A percentile compares a stretch with the other conserved stretches of the same genome.
Conservation (phyloP, 2,329 filamentous ascomycete species). For the Clarireedia paspali region DNA sequence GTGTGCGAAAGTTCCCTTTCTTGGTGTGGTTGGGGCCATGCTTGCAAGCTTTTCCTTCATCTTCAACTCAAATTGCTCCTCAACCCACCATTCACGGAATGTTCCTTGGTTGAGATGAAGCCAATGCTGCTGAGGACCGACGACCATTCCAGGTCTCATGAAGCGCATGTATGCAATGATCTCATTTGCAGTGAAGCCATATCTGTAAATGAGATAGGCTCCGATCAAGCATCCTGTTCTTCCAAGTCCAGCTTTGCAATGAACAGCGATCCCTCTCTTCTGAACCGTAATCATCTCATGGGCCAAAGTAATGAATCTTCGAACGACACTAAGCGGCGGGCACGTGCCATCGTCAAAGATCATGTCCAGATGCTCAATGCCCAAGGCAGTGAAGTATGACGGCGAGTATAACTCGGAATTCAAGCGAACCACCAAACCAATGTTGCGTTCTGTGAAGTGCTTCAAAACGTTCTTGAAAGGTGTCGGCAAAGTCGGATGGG, state of each 20-base stretch:
- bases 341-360: conserved; percentile 99
- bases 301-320: conserved; percentile 89
- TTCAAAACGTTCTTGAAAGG: conserved; percentile 94
- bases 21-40: conserved; percentile 48
- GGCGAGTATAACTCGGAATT: conserved; percentile 96
- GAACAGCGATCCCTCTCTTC: conserved; percentile 90
- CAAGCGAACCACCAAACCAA: conserved; percentile 87
- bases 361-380: conserved; percentile 96
- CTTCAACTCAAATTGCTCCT: conserved; percentile 44
- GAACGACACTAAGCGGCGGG: conserved; percentile 78
- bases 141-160: conserved; percentile 98
- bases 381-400: conserved; percentile 92
- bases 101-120: conserved; percentile 92
- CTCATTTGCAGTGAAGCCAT: conserved; percentile 96
- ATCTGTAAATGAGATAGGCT: conserved; percentile 93
- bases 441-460: conserved; percentile 81
- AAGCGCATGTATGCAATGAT: conserved; percentile 98
- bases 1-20: conserved; percentile 50
- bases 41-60: conserved; percentile 46
- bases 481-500: conserved; percentile 62
- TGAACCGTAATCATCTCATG: conserved; percentile 89
- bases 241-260: conserved; percentile 96
- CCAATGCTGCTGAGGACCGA: conserved; percentile 98
- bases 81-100: conserved; percentile 97
- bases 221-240: conserved; percentile 95